A percentile compares a stretch with the other conserved stretches of the same genome.
phyloP scores from a whole-genome alignment of 148 eudicot genomes.

The Rhododendron simsii region DNA sequence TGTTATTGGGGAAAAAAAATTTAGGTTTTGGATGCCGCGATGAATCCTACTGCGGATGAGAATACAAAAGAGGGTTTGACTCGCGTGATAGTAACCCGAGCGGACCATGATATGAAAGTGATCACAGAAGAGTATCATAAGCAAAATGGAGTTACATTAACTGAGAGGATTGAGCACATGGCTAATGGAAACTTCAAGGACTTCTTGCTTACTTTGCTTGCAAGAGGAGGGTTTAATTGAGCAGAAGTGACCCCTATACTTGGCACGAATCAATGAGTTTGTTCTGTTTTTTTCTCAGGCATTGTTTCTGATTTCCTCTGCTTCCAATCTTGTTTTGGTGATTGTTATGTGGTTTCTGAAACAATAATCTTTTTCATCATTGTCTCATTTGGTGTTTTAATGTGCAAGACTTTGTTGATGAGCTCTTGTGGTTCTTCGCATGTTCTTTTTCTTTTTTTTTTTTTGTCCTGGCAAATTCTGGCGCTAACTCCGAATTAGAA shows the following conservation, averaged over 20 bases:
- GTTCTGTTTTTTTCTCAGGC: background rate
- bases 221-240: conserved; percentile 32
- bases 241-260: background rate
- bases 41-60: conserved; percentile 45
- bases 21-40: conserved; percentile 54
- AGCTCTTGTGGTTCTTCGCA: background rate
- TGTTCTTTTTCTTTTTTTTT: background rate
- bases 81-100: conserved; percentile 60
- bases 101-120: conserved; percentile 27
- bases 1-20: background rate
- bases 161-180: conserved; percentile 39
- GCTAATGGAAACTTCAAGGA: conserved; percentile 69
- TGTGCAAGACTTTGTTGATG: background rate
- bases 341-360: background rate
- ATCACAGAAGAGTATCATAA: conserved; percentile 42
- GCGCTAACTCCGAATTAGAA: background rate
- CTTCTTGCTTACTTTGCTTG: conserved; percentile 57
- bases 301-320: background rate
- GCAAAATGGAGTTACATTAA: conserved; percentile 31
- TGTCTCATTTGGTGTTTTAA: background rate
- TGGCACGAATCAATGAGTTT: background rate
- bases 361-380: background rate
- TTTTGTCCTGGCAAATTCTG: background rate
- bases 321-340: background rate
- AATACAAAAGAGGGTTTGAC: conserved; percentile 55